Evolutionary conservation across 192 early-diverging fungal species (phyloP).

Genomic region (Coemansia sp.): DNA sequence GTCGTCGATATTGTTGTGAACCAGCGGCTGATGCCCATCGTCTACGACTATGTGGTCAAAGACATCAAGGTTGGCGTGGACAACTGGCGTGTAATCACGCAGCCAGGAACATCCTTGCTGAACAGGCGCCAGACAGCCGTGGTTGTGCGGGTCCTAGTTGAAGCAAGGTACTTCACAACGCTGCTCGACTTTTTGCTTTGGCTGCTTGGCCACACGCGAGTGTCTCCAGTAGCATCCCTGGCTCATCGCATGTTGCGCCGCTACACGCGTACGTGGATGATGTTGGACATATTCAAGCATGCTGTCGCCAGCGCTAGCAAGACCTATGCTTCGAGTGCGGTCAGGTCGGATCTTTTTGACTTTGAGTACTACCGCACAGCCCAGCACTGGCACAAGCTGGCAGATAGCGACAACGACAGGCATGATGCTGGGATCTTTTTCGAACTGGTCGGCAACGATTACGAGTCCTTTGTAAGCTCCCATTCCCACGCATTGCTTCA

Average conservation of each 20-base stretch:
- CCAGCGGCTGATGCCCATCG: constrained; percentile 39
- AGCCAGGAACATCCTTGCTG: constrained; percentile 72
- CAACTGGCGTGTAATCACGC: constrained; percentile 79
- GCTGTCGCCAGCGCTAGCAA: constrained; percentile 6
- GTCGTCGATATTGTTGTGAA: constrained; percentile 24
- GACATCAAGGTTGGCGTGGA: constrained; percentile 56
- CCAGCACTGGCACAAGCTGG: constrained; percentile 12
- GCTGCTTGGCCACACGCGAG: constrained; percentile 32
- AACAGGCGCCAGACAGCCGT: constrained; percentile 66
- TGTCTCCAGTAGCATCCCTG: constrained; percentile 6
- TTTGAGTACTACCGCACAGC: constrained; percentile 35
- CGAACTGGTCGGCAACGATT: constrained; percentile 14
- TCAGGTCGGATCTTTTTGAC: constrained; percentile 24
- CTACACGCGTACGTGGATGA: constrained; percentile 19
- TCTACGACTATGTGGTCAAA: constrained; percentile 49
- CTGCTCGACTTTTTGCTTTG: constrained; percentile 49
- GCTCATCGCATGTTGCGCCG: constrained; percentile 27
- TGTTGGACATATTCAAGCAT: constrained; percentile 16
- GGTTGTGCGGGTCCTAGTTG: constrained; percentile 19
- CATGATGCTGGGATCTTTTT: constrained; percentile 1
- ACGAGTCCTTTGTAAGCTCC: constrained; percentile 17
- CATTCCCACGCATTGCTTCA: constrained; percentile 16
- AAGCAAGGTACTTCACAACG: constrained; percentile 9
- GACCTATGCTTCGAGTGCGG: not conserved
- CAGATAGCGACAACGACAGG: not conserved